A percentile compares a stretch with the other conserved stretches of the same genome.
phyloP scores from a whole-genome alignment of 305 asterid genomes.

The Solanum hybrid region DNA sequence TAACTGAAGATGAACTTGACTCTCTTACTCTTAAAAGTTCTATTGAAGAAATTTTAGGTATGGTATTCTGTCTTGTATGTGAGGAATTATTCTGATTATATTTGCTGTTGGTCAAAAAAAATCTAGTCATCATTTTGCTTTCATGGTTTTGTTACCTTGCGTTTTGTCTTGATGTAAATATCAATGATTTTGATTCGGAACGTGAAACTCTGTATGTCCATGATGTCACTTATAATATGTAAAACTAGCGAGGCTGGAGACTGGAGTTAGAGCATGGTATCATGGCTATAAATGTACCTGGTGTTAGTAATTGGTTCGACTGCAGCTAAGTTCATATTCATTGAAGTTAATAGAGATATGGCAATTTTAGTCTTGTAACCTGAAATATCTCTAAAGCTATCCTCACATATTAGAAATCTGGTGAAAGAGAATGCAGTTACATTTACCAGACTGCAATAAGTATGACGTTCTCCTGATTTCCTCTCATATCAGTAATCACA shows the following conservation, averaged over 20 bases:
- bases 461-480: neutral
- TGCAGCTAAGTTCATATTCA: neutral
- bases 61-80: neutral
- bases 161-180: neutral
- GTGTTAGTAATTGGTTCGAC: neutral
- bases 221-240: neutral
- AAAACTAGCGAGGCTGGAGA: neutral
- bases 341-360: neutral
- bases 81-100: neutral
- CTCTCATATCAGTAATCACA: neutral
- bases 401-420: neutral
- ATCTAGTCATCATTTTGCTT: neutral
- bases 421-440: neutral
- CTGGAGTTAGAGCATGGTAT: neutral
- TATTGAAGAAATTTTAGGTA: slow-evolving; percentile 34
- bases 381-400: neutral
- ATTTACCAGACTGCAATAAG: neutral
- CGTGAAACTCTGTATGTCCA: neutral
- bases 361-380: neutral
- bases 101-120: neutral
- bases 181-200: neutral
- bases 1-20: slow-evolving; percentile 39
- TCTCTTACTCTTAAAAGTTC: slow-evolving; percentile 31
- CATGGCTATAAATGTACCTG: neutral
- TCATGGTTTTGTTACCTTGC: neutral